Evolutionary conservation across 2,329 filamentous ascomycete genomes (phyloP).

Genomic region (Leptographium radiaticola): DNA sequence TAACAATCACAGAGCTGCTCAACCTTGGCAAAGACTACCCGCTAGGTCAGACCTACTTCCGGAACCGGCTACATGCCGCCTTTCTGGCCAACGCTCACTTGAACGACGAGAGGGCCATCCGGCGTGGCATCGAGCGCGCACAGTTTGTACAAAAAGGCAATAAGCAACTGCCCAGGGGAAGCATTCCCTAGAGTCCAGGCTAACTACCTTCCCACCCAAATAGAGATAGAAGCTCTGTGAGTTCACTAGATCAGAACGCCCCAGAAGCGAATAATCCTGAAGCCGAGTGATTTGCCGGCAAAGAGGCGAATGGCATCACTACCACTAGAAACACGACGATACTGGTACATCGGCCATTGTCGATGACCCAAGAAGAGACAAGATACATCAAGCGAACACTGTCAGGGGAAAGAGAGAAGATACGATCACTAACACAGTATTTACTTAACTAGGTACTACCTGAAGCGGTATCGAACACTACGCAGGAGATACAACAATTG

Average conservation of each 20-base stretch:
- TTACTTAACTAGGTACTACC: slow-evolving; percentile 56
- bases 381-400: not conserved
- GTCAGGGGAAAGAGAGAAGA: not conserved
- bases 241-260: slow-evolving; percentile 21
- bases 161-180: too few relatives aligned
- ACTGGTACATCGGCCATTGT: too few relatives aligned
- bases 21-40: slow-evolving; percentile 80
- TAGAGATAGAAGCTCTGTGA: slow-evolving; percentile 87
- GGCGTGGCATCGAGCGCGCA: slow-evolving; percentile 59
- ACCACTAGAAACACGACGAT: too few relatives aligned
- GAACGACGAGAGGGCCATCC: slow-evolving; percentile 61
- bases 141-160: slow-evolving; percentile 85
- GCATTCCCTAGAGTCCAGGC: not conserved
- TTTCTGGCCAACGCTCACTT: slow-evolving; percentile 65
- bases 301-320: too few relatives aligned
- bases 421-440: slow-evolving; percentile 3
- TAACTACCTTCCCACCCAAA: not conserved
- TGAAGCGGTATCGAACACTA: slow-evolving; percentile 80
- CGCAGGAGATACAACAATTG: slow-evolving; percentile 59
- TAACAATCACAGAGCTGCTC: slow-evolving; percentile 52
- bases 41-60: slow-evolving; percentile 68
- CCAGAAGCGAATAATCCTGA: too few relatives aligned
- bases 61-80: slow-evolving; percentile 67
- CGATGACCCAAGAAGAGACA: too few relatives aligned
- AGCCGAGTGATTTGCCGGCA: too few relatives aligned